Percentiles rank a stretch among this genome's conserved stretches.
Evolutionary conservation across 306 rosid genomes (phyloP).

Genomic region (Erythrophleum fordii): DNA sequence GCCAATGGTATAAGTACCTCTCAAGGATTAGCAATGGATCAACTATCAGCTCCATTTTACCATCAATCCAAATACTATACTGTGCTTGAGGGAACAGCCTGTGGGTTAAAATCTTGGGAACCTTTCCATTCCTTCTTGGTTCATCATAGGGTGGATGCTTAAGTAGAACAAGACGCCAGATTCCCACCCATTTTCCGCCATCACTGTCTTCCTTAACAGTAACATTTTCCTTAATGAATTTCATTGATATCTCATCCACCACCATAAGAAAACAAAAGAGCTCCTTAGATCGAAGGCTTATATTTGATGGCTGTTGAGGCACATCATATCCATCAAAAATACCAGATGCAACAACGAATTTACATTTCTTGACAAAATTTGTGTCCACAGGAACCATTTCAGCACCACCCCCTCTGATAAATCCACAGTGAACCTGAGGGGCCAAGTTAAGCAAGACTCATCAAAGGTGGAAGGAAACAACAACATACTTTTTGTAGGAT

Average conservation of each 20-base stretch:
- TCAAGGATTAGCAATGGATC: constrained; percentile 94
- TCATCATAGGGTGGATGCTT: constrained; percentile 94
- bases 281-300: constrained; percentile 73
- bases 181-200: constrained; percentile 92
- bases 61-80: constrained; percentile 98
- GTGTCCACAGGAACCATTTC: constrained; percentile 73
- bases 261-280: constrained; percentile 97
- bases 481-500: constrained; percentile 4
- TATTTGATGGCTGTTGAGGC: constrained; percentile 91
- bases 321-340: constrained; percentile 93
- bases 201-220: constrained; percentile 69
- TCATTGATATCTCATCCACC: constrained; percentile 82
- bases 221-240: constrained; percentile 74
- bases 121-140: constrained; percentile 97
- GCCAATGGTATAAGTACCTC: constrained; percentile 54
- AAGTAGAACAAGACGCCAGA: constrained; percentile 89
- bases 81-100: constrained; percentile 88
- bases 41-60: constrained; percentile 96
- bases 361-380: constrained; percentile 81
- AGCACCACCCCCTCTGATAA: constrained; percentile 86
- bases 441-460: constrained; percentile 30
- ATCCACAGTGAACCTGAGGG: constrained; percentile 90
- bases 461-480: constrained; percentile 9
- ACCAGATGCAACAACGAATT: constrained; percentile 95
- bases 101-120: constrained; percentile 93